A percentile compares a stretch with the other conserved stretches of the same genome.
These are phyloP conservation scores for Stephania japonica DNA, from an alignment of 164 flowering plant species.

Conservation along the genomic window DNA sequence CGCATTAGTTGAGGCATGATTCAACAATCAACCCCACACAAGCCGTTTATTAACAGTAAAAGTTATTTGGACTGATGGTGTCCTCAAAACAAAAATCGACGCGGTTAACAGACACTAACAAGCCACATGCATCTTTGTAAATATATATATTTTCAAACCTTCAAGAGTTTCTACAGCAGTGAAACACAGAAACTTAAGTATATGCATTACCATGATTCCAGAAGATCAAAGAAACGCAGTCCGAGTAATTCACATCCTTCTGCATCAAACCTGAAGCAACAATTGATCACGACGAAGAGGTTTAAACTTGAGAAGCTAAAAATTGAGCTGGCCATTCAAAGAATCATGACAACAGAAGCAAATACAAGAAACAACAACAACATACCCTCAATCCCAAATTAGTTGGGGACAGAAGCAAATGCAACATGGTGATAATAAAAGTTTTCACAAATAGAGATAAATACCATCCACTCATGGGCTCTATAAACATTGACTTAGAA, in stretches of 20 bases:
- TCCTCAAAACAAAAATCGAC: not conserved
- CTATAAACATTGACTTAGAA: conserved; percentile 24
- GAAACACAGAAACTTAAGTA: not conserved
- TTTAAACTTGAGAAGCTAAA: not conserved
- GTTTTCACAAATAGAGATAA: not conserved
- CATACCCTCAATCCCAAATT: too few relatives aligned
- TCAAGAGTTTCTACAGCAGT: too few relatives aligned
- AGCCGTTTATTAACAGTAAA: not conserved
- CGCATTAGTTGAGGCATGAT: not conserved
- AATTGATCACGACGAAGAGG: not conserved
- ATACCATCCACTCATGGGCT: conserved; percentile 31
- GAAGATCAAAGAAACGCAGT: conserved; percentile 25
- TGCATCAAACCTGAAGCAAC: conserved; percentile 29
- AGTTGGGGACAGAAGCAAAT: not conserved
- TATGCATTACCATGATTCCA: conserved; percentile 23
- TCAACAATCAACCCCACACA: not conserved
- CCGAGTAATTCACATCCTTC: conserved; percentile 28
- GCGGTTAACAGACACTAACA: not conserved
- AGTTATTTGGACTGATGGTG: not conserved
- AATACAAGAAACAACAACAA: too few relatives aligned
- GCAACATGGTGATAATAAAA: not conserved
- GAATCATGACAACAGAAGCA: not conserved
- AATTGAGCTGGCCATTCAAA: not conserved
- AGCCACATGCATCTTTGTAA: too few relatives aligned
- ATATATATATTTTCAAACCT: too few relatives aligned